These are phyloP conservation scores for Claviceps capensis DNA, from an alignment of 2,329 filamentous ascomycete genomes.

Conservation along the genomic window DNA sequence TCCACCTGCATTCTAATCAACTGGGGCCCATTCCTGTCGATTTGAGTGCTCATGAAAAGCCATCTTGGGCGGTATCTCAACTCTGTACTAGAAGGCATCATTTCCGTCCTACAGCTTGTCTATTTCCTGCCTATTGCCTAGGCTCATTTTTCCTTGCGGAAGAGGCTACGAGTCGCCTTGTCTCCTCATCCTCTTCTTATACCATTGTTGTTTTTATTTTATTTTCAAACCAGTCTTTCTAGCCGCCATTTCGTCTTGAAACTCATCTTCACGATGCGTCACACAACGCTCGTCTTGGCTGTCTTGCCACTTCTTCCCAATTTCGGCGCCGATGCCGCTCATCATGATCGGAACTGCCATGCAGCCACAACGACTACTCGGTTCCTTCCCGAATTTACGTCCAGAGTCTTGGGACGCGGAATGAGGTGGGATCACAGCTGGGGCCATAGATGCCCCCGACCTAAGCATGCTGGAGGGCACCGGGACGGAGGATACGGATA, in stretches of 20 bases:
- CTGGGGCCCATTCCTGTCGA: not conserved
- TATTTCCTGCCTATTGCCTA: not conserved
- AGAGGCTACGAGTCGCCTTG: not conserved
- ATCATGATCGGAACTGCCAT: not conserved
- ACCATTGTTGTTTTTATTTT: no score
- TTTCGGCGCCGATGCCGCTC: not conserved
- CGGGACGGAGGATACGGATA: not conserved
- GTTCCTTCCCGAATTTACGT: conserved; percentile 1
- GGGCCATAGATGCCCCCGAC: not conserved
- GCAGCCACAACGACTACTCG: not conserved
- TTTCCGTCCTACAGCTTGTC: not conserved
- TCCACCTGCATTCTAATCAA: not conserved
- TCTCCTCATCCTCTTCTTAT: not conserved
- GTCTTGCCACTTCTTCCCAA: conserved; percentile 1
- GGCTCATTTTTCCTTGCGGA: not conserved
- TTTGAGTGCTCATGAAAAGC: not conserved
- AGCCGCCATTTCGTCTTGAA: not conserved
- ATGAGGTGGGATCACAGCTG: not conserved
- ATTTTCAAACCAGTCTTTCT: not conserved
- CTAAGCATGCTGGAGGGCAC: not conserved
- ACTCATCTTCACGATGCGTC: not conserved
- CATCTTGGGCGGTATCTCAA: not conserved
- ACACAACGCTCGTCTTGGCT: not conserved
- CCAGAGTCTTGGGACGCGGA: not conserved
- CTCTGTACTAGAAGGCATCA: not conserved